Evolutionary conservation across 495 filamentous ascomycete species (phyloP).

Genomic region (Neurospora sp.): DNA sequence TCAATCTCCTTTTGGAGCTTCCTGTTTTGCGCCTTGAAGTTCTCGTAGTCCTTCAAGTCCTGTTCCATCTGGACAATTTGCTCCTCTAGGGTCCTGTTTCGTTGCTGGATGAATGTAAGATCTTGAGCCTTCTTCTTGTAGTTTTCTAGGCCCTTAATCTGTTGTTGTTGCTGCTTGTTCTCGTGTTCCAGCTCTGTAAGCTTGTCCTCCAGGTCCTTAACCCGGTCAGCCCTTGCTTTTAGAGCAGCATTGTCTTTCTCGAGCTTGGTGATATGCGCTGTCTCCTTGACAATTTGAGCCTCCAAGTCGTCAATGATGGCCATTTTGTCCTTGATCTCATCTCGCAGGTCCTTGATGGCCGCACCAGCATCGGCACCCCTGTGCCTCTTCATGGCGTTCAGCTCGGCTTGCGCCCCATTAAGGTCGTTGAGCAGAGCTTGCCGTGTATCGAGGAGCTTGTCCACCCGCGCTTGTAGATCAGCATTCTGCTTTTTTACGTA

Average conservation of each 20-base stretch:
- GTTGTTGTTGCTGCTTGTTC: conserved; percentile 64
- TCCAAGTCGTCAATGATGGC: conserved; percentile 27
- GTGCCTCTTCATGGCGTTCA: conserved; percentile 17
- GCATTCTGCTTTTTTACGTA: conserved; percentile 22
- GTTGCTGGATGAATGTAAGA: conserved; percentile 26
- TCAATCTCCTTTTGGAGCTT: conserved; percentile 39
- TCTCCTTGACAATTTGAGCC: conserved; percentile 27
- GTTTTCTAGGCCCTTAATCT: conserved; percentile 66
- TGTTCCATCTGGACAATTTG: conserved; percentile 45
- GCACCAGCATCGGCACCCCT: conserved; percentile 17
- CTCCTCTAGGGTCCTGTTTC: conserved; percentile 39
- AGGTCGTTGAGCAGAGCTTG: conserved; percentile 20
- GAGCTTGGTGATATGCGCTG: conserved; percentile 15
- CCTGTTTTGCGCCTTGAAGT: conserved; percentile 45
- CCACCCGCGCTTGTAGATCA: conserved; percentile 21
- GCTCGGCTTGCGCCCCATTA: conserved; percentile 17
- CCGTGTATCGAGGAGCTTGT: conserved; percentile 22
- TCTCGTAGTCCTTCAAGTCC: conserved; percentile 54
- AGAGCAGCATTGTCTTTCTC: conserved; percentile 37
- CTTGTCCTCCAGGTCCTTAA: conserved; percentile 40
- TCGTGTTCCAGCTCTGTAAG: conserved; percentile 59
- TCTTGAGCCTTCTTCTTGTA: conserved; percentile 66
- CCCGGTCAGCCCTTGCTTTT: conserved; percentile 30
- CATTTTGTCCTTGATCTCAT: conserved; percentile 30
- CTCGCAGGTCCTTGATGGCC: conserved; percentile 27